Evolutionary conservation across 768 basidiomycete genomes (phyloP).

Genomic region (Lactarius hengduanensis): DNA sequence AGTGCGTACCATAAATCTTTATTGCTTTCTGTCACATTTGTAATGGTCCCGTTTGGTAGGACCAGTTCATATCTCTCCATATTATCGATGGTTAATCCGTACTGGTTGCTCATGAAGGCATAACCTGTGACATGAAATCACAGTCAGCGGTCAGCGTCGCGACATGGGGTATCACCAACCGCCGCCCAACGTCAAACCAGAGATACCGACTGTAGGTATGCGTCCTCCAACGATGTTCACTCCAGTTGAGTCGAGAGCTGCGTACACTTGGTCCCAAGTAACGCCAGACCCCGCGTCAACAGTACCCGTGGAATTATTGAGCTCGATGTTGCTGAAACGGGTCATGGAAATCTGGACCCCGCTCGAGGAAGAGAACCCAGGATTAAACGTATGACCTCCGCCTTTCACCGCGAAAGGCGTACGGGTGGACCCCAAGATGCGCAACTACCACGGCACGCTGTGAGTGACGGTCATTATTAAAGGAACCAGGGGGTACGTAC

Average conservation of each 20-base stretch:
- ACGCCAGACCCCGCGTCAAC: constrained; percentile 31
- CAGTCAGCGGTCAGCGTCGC: no score
- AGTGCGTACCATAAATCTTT: constrained; percentile 1
- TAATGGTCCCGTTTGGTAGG: constrained; percentile 34
- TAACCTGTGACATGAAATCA: no score
- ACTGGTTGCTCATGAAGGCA: no score
- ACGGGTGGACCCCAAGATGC: constrained; percentile 14
- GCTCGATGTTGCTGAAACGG: constrained; percentile 22
- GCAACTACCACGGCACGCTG: constrained; percentile 5
- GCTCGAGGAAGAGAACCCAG: constrained; percentile 31
- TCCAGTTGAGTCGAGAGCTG: constrained; percentile 16
- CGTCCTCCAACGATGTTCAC: constrained; percentile 32
- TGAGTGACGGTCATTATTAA: neutral
- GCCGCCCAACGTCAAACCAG: constrained; percentile 21
- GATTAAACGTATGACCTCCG: constrained; percentile 30
- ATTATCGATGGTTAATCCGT: constrained; percentile 32
- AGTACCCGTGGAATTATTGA: constrained; percentile 9
- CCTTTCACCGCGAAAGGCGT: neutral
- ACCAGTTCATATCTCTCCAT: constrained; percentile 34
- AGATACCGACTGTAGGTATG: constrained; percentile 29
- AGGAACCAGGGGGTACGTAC: neutral
- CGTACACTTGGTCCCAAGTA: constrained; percentile 33
- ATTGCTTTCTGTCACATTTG: neutral
- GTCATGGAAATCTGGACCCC: constrained; percentile 34
- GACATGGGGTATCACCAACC: neutral